Percentiles rank a stretch among this genome's conserved stretches.
phyloP scores from a whole-genome alignment of 495 filamentous ascomycete genomes.

The Amphirosellinia nigrospora region DNA sequence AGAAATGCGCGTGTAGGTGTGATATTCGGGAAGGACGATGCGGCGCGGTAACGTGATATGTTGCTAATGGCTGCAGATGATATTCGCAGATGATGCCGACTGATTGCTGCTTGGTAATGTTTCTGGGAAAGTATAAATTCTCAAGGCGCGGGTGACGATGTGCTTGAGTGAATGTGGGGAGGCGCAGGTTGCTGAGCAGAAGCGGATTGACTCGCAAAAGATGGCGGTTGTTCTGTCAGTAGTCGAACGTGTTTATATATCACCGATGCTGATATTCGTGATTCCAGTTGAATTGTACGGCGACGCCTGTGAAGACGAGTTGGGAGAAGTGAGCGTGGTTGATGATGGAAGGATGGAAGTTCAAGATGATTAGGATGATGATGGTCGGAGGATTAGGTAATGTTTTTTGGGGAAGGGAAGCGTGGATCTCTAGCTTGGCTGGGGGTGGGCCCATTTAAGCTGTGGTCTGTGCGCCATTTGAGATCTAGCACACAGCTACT shows the following conservation, averaged over 20 bases:
- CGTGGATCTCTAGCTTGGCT: not conserved
- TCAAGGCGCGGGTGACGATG: constrained; percentile 11
- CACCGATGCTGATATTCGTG: not conserved
- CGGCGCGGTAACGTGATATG: not conserved
- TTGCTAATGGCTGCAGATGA: not conserved
- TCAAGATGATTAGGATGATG: constrained; percentile 16
- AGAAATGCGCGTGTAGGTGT: not conserved
- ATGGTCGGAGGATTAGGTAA: constrained; percentile 24
- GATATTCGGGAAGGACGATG: not conserved
- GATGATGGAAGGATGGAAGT: constrained; percentile 24
- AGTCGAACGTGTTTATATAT: not conserved
- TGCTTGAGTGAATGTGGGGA: not conserved
- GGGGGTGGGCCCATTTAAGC: constrained; percentile 10
- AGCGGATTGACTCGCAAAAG: not conserved
- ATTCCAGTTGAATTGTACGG: not conserved
- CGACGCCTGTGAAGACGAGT: not conserved
- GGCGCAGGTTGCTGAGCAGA: not conserved
- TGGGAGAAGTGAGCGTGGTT: constrained; percentile 10
- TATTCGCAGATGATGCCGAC: not conserved
- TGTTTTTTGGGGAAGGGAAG: not conserved
- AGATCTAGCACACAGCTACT: not conserved
- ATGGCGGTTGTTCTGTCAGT: not conserved
- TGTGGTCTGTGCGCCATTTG: constrained; percentile 14
- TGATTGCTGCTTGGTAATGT: not conserved
- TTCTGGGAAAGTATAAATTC: not conserved